Conservation (phyloP, 768 basidiomycete genomes). For the Suillus alpinus region DNA sequence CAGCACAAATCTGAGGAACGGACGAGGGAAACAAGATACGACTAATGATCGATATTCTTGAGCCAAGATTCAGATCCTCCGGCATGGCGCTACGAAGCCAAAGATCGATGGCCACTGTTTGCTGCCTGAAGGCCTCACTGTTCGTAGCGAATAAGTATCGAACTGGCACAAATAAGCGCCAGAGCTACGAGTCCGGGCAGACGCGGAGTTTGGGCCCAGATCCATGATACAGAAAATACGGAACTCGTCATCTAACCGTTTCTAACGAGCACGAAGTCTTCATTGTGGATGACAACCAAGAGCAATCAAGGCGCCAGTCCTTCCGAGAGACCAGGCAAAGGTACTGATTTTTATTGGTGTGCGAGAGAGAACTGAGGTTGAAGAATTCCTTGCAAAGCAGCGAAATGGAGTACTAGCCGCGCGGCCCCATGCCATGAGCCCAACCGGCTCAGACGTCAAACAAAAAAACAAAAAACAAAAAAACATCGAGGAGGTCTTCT, state of each 20-base stretch:
- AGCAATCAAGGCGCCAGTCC: not conserved
- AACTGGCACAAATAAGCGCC: not conserved
- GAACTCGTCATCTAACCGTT: not conserved
- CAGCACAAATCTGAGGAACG: not conserved
- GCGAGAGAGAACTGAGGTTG: too few relatives aligned
- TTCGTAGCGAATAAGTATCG: not conserved
- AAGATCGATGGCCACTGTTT: not conserved
- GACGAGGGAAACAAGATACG: not conserved
- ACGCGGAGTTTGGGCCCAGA: not conserved
- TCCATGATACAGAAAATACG: not conserved
- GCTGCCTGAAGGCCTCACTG: not conserved
- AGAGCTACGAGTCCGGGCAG: not conserved
- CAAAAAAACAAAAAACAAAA: not conserved
- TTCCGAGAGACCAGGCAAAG: not conserved
- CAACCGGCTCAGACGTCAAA: not conserved
- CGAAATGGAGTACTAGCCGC: too few relatives aligned
- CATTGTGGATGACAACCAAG: not conserved
- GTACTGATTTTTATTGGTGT: not conserved
- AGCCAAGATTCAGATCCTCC: not conserved
- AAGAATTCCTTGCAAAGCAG: too few relatives aligned
- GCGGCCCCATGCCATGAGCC: too few relatives aligned
- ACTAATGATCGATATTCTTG: not conserved
- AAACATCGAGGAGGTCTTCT: not conserved
- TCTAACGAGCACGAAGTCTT: not conserved
- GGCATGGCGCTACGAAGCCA: not conserved